phyloP scores from a whole-genome alignment of 2,329 filamentous ascomycete species.

The Nigrograna mackinnonii region DNA sequence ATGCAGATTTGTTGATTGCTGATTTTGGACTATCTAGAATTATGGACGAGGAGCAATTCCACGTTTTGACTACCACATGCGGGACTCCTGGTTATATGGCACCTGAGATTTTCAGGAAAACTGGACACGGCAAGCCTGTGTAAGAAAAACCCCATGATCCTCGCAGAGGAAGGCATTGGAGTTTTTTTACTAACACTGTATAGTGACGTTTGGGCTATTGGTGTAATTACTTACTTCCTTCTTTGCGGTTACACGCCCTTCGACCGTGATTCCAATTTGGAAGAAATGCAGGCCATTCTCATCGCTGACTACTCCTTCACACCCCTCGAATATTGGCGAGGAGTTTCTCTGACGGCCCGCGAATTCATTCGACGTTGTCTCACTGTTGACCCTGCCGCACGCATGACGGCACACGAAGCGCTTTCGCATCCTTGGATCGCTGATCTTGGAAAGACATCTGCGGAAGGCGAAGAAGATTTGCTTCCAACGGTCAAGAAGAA shows the following conservation, averaged over 20 bases:
- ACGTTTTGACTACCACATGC: constrained; percentile 95
- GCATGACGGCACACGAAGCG: constrained; percentile 87
- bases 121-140: constrained; percentile 96
- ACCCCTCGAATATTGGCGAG: constrained; percentile 94
- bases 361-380: constrained; percentile 92
- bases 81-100: constrained; percentile 99
- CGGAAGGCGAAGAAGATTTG: constrained; percentile 54
- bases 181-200: constrained; percentile 12
- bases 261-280: constrained; percentile 94
- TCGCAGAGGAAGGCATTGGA: background rate
- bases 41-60: constrained; percentile 99
- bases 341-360: constrained; percentile 79
- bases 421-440: constrained; percentile 68
- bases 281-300: constrained; percentile 99
- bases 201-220: constrained; percentile 94
- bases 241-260: constrained; percentile 98
- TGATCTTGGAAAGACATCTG: constrained; percentile 53
- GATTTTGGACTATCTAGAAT: constrained; percentile 95
- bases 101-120: constrained; percentile 99
- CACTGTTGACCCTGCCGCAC: constrained; percentile 82
- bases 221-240: constrained; percentile 98
- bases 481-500: constrained; percentile 71
- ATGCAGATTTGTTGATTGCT: constrained; percentile 90
- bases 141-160: constrained; percentile 37
- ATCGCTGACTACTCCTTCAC: constrained; percentile 96